Evolutionary conservation across 2,329 filamentous ascomycete species (phyloP).

Genomic region (Chrysoporthe deuterocubensis): DNA sequence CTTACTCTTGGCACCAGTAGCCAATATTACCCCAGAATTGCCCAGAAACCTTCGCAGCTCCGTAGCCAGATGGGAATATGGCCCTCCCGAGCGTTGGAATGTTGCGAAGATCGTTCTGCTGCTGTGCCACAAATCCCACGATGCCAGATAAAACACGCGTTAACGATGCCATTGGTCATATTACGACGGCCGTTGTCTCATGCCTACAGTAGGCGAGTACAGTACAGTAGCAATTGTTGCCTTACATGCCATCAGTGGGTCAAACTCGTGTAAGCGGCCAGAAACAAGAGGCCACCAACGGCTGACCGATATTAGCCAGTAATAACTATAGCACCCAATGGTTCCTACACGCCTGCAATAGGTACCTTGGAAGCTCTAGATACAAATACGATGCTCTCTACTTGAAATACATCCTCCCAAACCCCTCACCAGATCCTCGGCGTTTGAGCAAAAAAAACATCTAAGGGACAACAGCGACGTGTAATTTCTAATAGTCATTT

Average conservation of each 20-base stretch:
- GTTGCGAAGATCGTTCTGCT: too few species aligned
- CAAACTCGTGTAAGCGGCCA: conserved; percentile 13
- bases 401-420: not conserved
- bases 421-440: not conserved
- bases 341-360: not conserved
- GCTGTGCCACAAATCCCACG: not conserved
- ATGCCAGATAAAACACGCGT: not conserved
- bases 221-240: not conserved
- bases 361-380: not conserved
- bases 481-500: not conserved
- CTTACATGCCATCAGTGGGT: not conserved
- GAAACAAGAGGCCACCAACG: not conserved
- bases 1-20: not conserved
- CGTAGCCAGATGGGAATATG: too few species aligned
- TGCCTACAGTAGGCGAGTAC: not conserved
- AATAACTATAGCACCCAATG: not conserved
- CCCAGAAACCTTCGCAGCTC: not conserved
- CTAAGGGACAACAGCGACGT: not conserved
- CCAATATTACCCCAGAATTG: not conserved
- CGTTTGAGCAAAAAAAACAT: not conserved
- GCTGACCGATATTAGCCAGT: not conserved
- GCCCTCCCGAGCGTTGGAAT: too few species aligned
- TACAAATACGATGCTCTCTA: not conserved
- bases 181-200: not conserved
- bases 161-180: not conserved